Base-by-base conservation (phyloP, 2,329 filamentous ascomycete species). In the Alternaria novae-zelandiae region DNA sequence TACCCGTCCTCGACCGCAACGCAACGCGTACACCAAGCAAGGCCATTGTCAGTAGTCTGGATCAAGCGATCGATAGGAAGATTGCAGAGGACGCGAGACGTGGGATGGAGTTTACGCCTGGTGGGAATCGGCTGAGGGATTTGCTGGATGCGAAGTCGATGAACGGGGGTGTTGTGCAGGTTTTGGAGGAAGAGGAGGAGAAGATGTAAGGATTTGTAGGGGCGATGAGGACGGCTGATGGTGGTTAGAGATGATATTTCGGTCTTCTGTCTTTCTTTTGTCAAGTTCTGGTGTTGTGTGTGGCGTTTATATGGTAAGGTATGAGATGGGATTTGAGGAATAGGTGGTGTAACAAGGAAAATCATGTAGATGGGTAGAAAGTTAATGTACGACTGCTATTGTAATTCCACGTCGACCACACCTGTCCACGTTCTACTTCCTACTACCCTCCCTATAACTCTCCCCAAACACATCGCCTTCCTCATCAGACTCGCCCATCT, bases 31-130 rank as follows among this genome's bases (percentile, higher is more conserved):
- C 71, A 25, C 74, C 74, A 2, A 73, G 70, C 8, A 75, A 70
- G n/a, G 67, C 63, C 21, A 70, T 74, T 6, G 41, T 65, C 13
- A 65, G 53, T 10, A 65, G 60, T 11, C 51, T 75, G 12, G 73
- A 74, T 45, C 21, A 23, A 2, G 73, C 71, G 9, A 77, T 77
- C 63, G 73, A 77, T 66, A 57, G 53, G 21, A 74, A 74, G 64
- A 72, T 76, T 49, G 66, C 55, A 2, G 70, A 70, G 20, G 68
- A 75, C 44, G 54, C 55, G 43, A 55, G 51, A 55, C 61, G 54
- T 5, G 64, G 67, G 10, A 57, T 55, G 50, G 61, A 65, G 41
- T 66, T 64, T 49, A 68, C 65, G 28, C 61, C 57, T 21, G 54
- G 65, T 28, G 68, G 68, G 17, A 64, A 68, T 21, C 30, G 64